Evolutionary conservation across 2,329 filamentous ascomycete genomes (phyloP).

Genomic region (Paradendryphiella salina): DNA sequence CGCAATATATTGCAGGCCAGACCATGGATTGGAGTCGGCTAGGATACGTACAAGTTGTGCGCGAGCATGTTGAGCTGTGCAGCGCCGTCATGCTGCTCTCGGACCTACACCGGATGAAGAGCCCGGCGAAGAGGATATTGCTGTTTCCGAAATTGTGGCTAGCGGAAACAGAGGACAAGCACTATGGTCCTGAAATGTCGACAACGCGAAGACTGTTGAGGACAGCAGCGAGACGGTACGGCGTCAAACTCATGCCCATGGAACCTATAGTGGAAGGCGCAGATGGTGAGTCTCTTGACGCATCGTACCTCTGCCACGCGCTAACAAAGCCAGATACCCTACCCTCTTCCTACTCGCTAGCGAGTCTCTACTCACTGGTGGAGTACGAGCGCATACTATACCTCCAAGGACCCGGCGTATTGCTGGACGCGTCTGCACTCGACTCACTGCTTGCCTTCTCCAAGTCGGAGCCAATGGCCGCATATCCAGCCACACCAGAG

Average conservation of each 20-base stretch:
- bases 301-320: background rate
- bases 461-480: constrained; percentile 42
- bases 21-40: constrained; percentile 52
- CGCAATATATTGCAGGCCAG: constrained; percentile 40
- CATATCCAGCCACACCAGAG: constrained; percentile 39
- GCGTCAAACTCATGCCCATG: constrained; percentile 51
- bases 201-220: constrained; percentile 51
- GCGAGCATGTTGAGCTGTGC: constrained; percentile 53
- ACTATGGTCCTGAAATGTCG: constrained; percentile 49
- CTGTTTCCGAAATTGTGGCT: constrained; percentile 51
- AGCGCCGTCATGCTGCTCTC: constrained; percentile 55
- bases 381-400: constrained; percentile 53
- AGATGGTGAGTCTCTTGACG: constrained; percentile 28
- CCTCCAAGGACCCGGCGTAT: constrained; percentile 51
- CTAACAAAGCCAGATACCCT: constrained; percentile 30
- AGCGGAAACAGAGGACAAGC: constrained; percentile 40
- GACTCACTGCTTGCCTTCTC: constrained; percentile 51
- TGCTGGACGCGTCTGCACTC: constrained; percentile 53
- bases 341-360: constrained; percentile 50
- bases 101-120: constrained; percentile 51
- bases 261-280: constrained; percentile 44
- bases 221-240: constrained; percentile 52
- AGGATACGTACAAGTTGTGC: constrained; percentile 54
- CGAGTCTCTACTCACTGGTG: constrained; percentile 50
- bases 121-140: constrained; percentile 51